phyloP scores from a whole-genome alignment of 495 filamentous ascomycete genomes.

The Talaromyces thailandensis region DNA sequence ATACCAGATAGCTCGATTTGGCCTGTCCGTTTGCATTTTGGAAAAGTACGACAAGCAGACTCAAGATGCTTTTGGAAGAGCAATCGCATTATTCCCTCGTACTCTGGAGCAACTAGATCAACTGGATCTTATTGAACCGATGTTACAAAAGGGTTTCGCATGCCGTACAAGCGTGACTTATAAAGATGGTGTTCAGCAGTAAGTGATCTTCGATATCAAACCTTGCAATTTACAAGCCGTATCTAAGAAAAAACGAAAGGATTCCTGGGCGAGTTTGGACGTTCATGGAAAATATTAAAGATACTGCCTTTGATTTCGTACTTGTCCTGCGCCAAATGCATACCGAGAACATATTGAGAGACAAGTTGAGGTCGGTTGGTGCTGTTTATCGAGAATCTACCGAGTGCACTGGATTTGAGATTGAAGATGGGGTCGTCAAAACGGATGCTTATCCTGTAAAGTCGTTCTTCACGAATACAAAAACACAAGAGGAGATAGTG shows the following conservation, averaged over 20 bases:
- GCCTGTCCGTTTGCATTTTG: slow-evolving; percentile 9
- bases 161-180: background rate
- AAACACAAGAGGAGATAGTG: background rate
- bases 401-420: background rate
- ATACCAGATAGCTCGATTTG: slow-evolving; percentile 26
- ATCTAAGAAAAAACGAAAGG: background rate
- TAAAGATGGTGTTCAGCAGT: background rate
- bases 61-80: slow-evolving; percentile 32
- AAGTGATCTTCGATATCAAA: background rate
- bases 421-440: background rate
- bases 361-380: background rate
- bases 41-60: slow-evolving; percentile 31
- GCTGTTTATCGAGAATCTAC: background rate
- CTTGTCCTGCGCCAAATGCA: background rate
- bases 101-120: background rate
- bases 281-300: background rate
- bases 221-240: background rate
- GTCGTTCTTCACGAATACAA: background rate
- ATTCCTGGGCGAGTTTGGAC: background rate
- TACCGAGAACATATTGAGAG: background rate
- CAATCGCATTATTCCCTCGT: slow-evolving; percentile 15
- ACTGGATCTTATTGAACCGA: background rate
- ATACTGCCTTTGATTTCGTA: background rate
- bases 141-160: background rate
- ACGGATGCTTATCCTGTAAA: background rate